Base-by-base conservation (phyloP, 2,329 filamentous ascomycete genomes). In the Neoascochyta sp. region DNA sequence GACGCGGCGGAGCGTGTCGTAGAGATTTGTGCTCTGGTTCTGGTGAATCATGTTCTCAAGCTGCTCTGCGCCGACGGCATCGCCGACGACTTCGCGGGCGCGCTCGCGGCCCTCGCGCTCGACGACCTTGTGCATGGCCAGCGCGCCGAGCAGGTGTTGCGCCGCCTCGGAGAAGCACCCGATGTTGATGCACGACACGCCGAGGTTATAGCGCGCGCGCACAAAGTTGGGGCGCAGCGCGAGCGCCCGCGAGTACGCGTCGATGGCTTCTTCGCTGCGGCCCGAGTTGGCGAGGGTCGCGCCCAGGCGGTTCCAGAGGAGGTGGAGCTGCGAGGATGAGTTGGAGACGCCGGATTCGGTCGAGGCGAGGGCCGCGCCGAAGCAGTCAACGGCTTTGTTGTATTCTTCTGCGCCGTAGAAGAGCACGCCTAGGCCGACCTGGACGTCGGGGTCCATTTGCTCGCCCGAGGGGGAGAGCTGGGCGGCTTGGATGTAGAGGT, bases 331-430 rank as follows among this genome's bases (percentile, higher is more conserved):
- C 53, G 83, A 81, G 51, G 81, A 79, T 41, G 86, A 81, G 67
- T 95, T 96, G 37, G 81, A 83, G 7, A 79, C 78, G 36, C 92
- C 92, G 19, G 81, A 76, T 64, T 95, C 88, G 1, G 86, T 87
- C 14, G 80, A 86, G 36, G 86, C 85, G 14, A 98, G 78, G 1
- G 93, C 90, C 1, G 90, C 82, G 33, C 83, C 85, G 76, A 98
- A 98, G 71, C 93, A 98, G 70, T 98, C 92, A 20, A 98, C 90
- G 0, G 92, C 92, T 69, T 98, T 98, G 60, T 92, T 86, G 69
- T 95, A 96, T 59, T 96, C 90, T 65, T 98, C 92, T 16, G 86
- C 88, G 29, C 90, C 92, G 66, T 98, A 98, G 70, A 98, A 96
- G 10, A 98, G 76, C 4, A 98, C 92, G 19, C 93, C 93, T 1